Evolutionary conservation across 2,329 filamentous ascomycete species (phyloP), one percentile per base, ranked within the genome.

Genomic region (Aureobasidium vineae): DNA sequence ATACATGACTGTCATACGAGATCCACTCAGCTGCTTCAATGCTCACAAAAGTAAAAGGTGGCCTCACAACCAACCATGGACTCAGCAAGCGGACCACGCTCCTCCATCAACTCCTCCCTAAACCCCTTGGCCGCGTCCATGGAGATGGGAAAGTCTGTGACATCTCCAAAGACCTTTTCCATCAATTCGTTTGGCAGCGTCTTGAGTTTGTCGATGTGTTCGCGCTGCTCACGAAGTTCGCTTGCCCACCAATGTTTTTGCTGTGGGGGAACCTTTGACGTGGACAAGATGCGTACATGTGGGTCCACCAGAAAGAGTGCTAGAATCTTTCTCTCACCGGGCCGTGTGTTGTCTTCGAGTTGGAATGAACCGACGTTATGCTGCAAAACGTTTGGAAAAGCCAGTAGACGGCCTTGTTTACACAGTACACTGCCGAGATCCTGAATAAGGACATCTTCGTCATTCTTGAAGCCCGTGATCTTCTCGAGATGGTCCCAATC

Each of bases 231-330:
- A 3, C 21, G 50, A 2, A 69, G n/a, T 36, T 61, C 66, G 31
- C 65, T 65, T 2, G 28, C 56, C 73, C 75, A 80, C 82, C 82
- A 84, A 4, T 78, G 73, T 33, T 76, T 70, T 64, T 78, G 79
- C 68, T 85, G 82, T 0, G 81, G 80, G 5, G 82, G 81, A 0
- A 84, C 76, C 66, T 84, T 82, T 0, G 77, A 77, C 0, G 80
- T 83, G 3, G 76, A 85, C 21, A 85, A 77, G 63, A 87, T 77
- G 15, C 79, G 79, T 8, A 75, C 70, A 36, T 79, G 71, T 0
- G 85, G 85, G 68, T 88, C 84, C 5, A 88, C 80, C 3, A 88
- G 78, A 72, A 82, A 87, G 38, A 88, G 76, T 0, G 82, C 82
- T 0, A 88, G 75, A 63, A 87, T 82, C 68, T 83, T 82, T 16